phyloP scores from a whole-genome alignment of 2,329 filamentous ascomycete genomes.

The Aspergillus sp. region DNA sequence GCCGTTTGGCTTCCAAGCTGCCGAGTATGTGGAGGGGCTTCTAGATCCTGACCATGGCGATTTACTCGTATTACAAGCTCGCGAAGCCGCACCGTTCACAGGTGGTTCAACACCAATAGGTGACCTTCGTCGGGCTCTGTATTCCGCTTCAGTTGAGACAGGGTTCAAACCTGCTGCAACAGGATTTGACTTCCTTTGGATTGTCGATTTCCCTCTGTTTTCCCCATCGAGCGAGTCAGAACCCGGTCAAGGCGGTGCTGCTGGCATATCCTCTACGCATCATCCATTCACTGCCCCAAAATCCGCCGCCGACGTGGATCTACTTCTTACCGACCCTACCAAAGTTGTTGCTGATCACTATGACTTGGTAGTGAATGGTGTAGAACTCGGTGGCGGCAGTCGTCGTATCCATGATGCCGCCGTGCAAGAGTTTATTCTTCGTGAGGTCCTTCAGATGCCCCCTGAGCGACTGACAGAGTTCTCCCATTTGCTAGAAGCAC shows the following conservation, averaged over 20 bases:
- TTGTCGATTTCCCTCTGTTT: conserved; percentile 90
- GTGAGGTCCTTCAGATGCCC: conserved; percentile 77
- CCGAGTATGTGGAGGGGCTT: conserved; percentile 56
- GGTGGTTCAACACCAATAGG: conserved; percentile 75
- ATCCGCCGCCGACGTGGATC: conserved; percentile 67
- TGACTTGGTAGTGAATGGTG: conserved; percentile 91
- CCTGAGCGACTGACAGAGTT: conserved; percentile 75
- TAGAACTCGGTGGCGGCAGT: conserved; percentile 91
- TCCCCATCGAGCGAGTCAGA: conserved; percentile 65
- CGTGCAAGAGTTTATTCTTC: conserved; percentile 82
- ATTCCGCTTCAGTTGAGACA: conserved; percentile 66
- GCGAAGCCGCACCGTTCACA: conserved; percentile 61
- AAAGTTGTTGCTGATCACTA: conserved; percentile 82
- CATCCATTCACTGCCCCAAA: conserved; percentile 94
- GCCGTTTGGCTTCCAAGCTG: conserved; percentile 71
- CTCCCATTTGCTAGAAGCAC: conserved; percentile 76
- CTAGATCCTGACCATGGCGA: conserved; percentile 68
- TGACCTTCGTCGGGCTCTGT: conserved; percentile 68
- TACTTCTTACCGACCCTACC: conserved; percentile 71
- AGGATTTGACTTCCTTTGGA: conserved; percentile 75
- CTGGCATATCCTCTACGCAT: conserved; percentile 83
- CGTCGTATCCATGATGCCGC: conserved; percentile 83
- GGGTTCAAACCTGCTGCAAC: conserved; percentile 53
- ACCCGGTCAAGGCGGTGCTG: conserved; percentile 76
- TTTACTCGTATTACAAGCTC: conserved; percentile 77